Conservation (phyloP, 2,329 filamentous ascomycete species). For the Penicillium sp. region DNA sequence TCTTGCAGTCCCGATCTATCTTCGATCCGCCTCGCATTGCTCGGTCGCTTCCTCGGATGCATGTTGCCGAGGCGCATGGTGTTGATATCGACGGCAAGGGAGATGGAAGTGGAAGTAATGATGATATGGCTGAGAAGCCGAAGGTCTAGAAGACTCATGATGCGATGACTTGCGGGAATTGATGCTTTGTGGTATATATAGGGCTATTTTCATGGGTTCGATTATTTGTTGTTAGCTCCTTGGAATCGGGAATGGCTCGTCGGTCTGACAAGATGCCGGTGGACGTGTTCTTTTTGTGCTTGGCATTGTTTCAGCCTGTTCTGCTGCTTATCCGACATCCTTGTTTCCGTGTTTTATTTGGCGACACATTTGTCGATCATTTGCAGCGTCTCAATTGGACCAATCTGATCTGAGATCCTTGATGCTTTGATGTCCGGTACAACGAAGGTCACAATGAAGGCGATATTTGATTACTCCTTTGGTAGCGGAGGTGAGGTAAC, state of each 20-base stretch:
- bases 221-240: background rate
- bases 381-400: background rate
- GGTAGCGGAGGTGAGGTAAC: background rate
- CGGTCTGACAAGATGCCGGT: background rate
- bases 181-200: background rate
- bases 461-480: background rate
- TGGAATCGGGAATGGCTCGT: background rate
- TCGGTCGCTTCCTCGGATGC: conserved; percentile 1
- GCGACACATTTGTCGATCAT: background rate
- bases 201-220: background rate
- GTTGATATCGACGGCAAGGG: background rate
- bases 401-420: background rate
- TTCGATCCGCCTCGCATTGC: conserved; percentile 29
- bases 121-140: background rate
- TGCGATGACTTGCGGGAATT: background rate
- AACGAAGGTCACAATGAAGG: background rate
- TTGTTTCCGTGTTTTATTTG: background rate
- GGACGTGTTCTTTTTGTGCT: background rate
- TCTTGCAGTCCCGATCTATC: conserved; percentile 31
- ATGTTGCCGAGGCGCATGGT: background rate
- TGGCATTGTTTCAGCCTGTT: conserved; percentile 4
- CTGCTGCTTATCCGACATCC: conserved; percentile 1
- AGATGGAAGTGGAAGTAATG: background rate
- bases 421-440: background rate
- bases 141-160: background rate